These are phyloP conservation scores for Sequoiadendron giganteum DNA, from an alignment of 75 land plant genomes.

Conservation along the genomic window DNA sequence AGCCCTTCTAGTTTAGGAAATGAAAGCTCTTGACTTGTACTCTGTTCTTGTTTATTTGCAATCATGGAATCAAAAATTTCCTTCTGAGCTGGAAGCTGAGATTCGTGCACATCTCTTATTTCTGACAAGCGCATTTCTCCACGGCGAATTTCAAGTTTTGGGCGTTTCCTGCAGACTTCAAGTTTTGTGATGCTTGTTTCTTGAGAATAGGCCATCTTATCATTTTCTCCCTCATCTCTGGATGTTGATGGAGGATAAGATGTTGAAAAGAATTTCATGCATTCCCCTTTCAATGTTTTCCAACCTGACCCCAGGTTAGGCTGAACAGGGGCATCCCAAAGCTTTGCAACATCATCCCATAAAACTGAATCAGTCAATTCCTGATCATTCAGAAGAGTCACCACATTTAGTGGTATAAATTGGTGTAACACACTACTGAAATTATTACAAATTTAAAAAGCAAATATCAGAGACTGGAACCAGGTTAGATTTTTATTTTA, in stretches of 20 bases:
- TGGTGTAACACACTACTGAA: neutral
- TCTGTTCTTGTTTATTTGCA: constrained; percentile 14
- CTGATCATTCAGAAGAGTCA: constrained; percentile 33
- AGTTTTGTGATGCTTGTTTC: constrained; percentile 9
- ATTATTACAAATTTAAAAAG: neutral
- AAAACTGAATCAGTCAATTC: constrained; percentile 65
- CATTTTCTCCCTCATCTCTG: constrained; percentile 15
- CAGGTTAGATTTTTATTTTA: neutral
- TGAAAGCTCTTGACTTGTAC: neutral
- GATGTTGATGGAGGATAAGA: constrained; percentile 26
- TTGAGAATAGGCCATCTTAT: constrained; percentile 20
- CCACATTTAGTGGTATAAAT: neutral
- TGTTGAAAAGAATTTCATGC: constrained; percentile 45
- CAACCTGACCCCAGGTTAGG: constrained; percentile 64
- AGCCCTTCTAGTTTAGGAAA: neutral
- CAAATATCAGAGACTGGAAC: neutral
- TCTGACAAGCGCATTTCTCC: constrained; percentile 25
- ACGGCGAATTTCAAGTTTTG: constrained; percentile 77
- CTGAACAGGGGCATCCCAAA: constrained; percentile 56
- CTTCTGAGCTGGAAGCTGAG: constrained; percentile 13
- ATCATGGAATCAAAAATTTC: constrained; percentile 28
- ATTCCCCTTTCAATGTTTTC: constrained; percentile 82
- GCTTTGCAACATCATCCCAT: constrained; percentile 70
- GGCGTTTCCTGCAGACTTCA: constrained; percentile 52
- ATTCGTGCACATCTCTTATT: constrained; percentile 18